These are phyloP conservation scores for Bifiguratus adelaidae DNA, from an alignment of 192 early-diverging fungal genomes.

Conservation along the genomic window DNA sequence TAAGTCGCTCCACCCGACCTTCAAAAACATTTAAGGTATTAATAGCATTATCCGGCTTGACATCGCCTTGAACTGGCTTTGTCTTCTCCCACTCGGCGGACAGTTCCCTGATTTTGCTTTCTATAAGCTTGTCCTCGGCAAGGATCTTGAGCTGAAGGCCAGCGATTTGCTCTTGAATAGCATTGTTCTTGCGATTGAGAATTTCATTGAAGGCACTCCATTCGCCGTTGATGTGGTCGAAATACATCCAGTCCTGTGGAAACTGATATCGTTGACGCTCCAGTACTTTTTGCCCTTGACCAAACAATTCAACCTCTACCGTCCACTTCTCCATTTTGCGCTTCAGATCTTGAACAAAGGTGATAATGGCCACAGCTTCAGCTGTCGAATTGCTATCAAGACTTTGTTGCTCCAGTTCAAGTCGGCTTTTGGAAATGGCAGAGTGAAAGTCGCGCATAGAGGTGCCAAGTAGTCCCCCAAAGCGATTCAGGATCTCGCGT, in stretches of 20 bases:
- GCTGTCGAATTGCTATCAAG: conserved; percentile 77
- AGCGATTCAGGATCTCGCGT: conserved; percentile 85
- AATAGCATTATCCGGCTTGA: conserved; percentile 77
- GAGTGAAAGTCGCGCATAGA: conserved; percentile 77
- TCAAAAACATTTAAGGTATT: conserved; percentile 79
- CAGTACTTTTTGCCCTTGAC: conserved; percentile 83
- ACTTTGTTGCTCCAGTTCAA: conserved; percentile 80
- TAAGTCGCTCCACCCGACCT: conserved; percentile 63
- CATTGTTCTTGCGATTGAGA: conserved; percentile 75
- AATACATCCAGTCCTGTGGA: conserved; percentile 90
- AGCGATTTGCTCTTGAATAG: conserved; percentile 92
- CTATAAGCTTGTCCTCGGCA: conserved; percentile 83
- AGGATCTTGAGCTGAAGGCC: conserved; percentile 90
- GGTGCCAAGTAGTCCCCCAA: conserved; percentile 67
- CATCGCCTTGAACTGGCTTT: conserved; percentile 92
- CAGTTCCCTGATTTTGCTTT: conserved; percentile 72
- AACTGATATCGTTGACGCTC: conserved; percentile 92
- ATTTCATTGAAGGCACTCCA: conserved; percentile 98
- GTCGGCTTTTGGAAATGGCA: conserved; percentile 62
- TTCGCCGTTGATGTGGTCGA: conserved; percentile 94
- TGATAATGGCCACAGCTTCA: conserved; percentile 89
- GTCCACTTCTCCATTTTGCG: conserved; percentile 70
- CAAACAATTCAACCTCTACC: conserved; percentile 79
- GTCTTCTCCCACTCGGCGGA: conserved; percentile 86
- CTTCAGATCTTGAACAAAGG: conserved; percentile 92